These are phyloP conservation scores for Taxawa tesnikishii DNA, from an alignment of 2,329 filamentous ascomycete species.

Conservation along the genomic window DNA sequence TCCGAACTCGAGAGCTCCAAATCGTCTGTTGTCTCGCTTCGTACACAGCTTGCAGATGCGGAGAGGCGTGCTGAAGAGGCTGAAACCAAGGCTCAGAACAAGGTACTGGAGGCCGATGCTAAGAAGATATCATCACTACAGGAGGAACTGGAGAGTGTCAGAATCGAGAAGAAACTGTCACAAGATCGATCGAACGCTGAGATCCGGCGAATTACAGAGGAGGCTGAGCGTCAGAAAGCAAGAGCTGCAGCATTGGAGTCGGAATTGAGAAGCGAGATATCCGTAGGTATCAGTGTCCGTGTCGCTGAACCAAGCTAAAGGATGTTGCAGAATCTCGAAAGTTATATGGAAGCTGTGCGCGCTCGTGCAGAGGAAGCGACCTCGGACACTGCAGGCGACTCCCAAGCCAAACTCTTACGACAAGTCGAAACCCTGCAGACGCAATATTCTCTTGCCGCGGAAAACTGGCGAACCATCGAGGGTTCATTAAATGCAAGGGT, in stretches of 20 bases:
- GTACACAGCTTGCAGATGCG: slow-evolving; percentile 55
- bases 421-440: slow-evolving; percentile 94
- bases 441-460: slow-evolving; percentile 85
- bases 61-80: slow-evolving; percentile 54
- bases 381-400: slow-evolving; percentile 67
- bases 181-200: slow-evolving; percentile 59
- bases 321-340: slow-evolving; percentile 56
- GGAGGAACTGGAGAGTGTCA: slow-evolving; percentile 50
- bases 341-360: slow-evolving; percentile 79
- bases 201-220: slow-evolving; percentile 59
- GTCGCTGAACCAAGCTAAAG: not conserved
- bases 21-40: slow-evolving; percentile 54
- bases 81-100: slow-evolving; percentile 53
- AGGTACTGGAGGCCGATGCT: slow-evolving; percentile 56
- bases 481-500: slow-evolving; percentile 69
- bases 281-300: slow-evolving; percentile 21
- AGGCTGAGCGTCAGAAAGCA: slow-evolving; percentile 60
- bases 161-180: slow-evolving; percentile 65
- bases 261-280: slow-evolving; percentile 69
- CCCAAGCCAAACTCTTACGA: slow-evolving; percentile 77
- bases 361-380: slow-evolving; percentile 79
- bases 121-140: slow-evolving; percentile 42
- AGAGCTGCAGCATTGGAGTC: slow-evolving; percentile 55
- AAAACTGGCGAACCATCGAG: slow-evolving; percentile 97
- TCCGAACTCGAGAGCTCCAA: slow-evolving; percentile 53